Evolutionary conservation across 2,329 filamentous ascomycete species (phyloP), one percentile per base, ranked within the genome.

Genomic region (Claviceps cyperi): DNA sequence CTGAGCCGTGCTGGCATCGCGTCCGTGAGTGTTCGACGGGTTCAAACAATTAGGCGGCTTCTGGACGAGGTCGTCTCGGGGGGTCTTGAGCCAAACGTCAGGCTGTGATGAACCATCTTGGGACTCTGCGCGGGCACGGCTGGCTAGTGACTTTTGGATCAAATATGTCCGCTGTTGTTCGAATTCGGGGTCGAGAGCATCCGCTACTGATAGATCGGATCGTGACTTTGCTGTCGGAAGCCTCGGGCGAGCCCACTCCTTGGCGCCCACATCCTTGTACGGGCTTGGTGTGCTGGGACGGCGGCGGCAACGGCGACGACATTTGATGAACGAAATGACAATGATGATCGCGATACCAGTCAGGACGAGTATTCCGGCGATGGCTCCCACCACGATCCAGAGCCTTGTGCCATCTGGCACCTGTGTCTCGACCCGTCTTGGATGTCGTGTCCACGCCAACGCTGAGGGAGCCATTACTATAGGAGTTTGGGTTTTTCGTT

Each of bases 141-240:
- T 60, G 50, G 65, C 62, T 8, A 73, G 58, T 2, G 69, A 71
- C 56, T 73, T 73, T 48, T 65, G 64, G 51, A 73, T 72, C 56
- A 72, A 69, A 44, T 58, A 60, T 32, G 58, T 55, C 13, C 70
- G 60, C 52, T 70, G 63, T 24, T 59, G 50, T 52, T 73, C 69
- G 40, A 66, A 62, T 32, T 66, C 59, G 22, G 62, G 57, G 8
- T 51, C 32, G 32, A 48, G 24, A 28, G 28, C 38, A 9, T 43
- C 11, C 3, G n/a, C n/a, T 5, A 22, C 8, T 37, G 46, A 39
- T n/a, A 35, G 19, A 4, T 17, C 40, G 14, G 39, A 43, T 14
- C n/a, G 4, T 3, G 14, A 28, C n/a, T 22, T 32, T 4, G 35
- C 22, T 7, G 36, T n/a, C 6, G 22, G 14, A 22, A 43, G 4